phyloP scores from a whole-genome alignment of 2,329 filamentous ascomycete genomes.

The Fusarium sp. region DNA sequence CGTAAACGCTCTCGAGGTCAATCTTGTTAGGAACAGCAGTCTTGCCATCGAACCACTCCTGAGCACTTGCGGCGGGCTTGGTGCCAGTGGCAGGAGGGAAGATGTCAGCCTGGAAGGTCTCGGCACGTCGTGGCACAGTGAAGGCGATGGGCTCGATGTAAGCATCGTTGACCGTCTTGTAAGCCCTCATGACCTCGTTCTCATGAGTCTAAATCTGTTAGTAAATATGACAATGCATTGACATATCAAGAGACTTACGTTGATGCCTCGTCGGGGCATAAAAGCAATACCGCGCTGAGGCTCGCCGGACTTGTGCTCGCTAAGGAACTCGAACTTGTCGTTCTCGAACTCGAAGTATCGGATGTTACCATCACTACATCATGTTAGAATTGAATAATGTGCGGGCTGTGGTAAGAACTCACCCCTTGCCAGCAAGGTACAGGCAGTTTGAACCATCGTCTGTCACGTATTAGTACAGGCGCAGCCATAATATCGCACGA shows the following conservation, averaged over 20 bases:
- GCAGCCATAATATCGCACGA: background rate
- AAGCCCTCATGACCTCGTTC: constrained; percentile 94
- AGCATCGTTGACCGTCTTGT: constrained; percentile 94
- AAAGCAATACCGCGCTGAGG: constrained; percentile 96
- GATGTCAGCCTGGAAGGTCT: constrained; percentile 97
- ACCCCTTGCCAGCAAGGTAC: constrained; percentile 98
- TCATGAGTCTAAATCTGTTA: constrained; percentile 77
- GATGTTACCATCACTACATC: constrained; percentile 90
- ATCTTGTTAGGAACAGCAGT: constrained; percentile 89
- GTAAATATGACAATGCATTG: constrained; percentile 23
- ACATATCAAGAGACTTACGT: constrained; percentile 65
- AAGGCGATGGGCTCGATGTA: constrained; percentile 99
- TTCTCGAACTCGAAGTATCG: constrained; percentile 99
- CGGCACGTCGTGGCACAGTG: constrained; percentile 91
- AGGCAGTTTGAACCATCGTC: constrained; percentile 94
- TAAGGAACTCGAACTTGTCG: constrained; percentile 97
- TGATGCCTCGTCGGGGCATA: constrained; percentile 93
- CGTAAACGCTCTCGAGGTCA: constrained; percentile 91
- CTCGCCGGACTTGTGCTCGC: constrained; percentile 96
- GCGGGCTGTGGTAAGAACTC: constrained; percentile 55
- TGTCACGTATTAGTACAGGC: constrained; percentile 50
- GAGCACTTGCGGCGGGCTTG: constrained; percentile 82
- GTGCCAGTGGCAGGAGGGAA: constrained; percentile 86
- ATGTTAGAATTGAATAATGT: constrained; percentile 23
- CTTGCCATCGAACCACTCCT: constrained; percentile 90